Conservation (phyloP, 2,329 filamentous ascomycete genomes). For the Dryadomyces quercivorus region DNA sequence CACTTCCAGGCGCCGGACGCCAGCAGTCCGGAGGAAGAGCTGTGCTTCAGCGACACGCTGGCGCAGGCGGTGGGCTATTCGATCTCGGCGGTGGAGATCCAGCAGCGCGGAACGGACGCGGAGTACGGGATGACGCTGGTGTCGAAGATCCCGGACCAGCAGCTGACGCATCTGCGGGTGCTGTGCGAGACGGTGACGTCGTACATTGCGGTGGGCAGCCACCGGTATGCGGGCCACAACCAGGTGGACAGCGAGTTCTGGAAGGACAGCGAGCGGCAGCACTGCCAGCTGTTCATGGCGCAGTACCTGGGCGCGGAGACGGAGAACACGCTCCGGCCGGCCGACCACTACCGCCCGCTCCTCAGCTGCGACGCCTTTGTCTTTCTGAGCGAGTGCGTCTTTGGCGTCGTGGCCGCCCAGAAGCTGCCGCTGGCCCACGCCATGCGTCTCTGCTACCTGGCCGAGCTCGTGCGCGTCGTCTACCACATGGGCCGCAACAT, state of each 20-base stretch:
- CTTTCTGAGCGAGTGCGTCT: conserved; percentile 69
- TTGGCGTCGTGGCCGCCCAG: conserved; percentile 56
- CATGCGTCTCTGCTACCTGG: conserved; percentile 75
- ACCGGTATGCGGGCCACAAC: conserved; percentile 47
- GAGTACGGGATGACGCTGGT: conserved; percentile 63
- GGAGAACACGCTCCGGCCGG: conserved; percentile 25
- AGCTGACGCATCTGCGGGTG: conserved; percentile 75
- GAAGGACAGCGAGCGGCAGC: conserved; percentile 56
- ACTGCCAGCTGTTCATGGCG: conserved; percentile 62
- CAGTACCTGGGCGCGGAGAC: conserved; percentile 34
- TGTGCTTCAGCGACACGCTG: conserved; percentile 46
- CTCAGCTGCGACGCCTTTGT: conserved; percentile 61
- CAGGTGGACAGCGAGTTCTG: conserved; percentile 55
- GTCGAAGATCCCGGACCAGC: conserved; percentile 73
- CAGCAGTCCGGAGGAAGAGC: conserved; percentile 24
- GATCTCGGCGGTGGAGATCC: conserved; percentile 80
- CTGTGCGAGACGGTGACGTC: conserved; percentile 79
- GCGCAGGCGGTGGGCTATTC: conserved; percentile 65
- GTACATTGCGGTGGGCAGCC: conserved; percentile 65
- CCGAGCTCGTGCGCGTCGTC: conserved; percentile 78
- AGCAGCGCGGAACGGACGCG: conserved; percentile 72
- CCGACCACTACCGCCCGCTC: conserved; percentile 42
- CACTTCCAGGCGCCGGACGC: conserved; percentile 21
- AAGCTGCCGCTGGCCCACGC: conserved; percentile 67
- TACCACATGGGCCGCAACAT: conserved; percentile 45